Evolutionary conservation across 2,329 filamentous ascomycete genomes (phyloP), one percentile per base, ranked within the genome.

Genomic region (Dryadomyces quercivorus): DNA sequence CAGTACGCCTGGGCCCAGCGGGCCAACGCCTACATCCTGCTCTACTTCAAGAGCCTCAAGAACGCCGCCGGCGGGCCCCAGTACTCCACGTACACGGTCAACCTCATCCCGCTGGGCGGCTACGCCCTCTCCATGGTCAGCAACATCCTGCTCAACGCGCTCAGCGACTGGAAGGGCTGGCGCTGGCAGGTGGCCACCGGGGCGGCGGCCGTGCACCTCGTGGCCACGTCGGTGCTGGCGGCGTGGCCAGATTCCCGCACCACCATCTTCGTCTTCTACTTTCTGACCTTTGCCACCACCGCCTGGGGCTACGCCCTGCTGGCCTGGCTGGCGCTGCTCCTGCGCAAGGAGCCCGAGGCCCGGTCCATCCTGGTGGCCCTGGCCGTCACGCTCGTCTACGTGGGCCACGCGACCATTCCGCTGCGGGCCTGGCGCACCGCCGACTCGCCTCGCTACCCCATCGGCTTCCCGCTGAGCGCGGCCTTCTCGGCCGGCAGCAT

Each of bases 361-460:
- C 40, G 61, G 74, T 54, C 74, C 72, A 69, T 75, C 75, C 58
- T 72, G 73, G 59, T 67, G 69, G 0, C 38, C 22, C 3, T 44
- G 5, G 38, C 50, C 21, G 3, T 51, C 50, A 51, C 49, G 9
- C 49, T 51, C 20, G 49, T 51, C n/a, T 51, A 51, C 20, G 49
- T 51, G 34, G 49, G 49, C 20, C 49, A 51, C 20, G 49, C 49
- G 16, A 51, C 49, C n/a, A 51, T 51, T 10, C 69, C 69, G 0
- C 61, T 70, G 31, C 61, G 69, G 0, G 67, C 66, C 0, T 70
- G 67, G 52, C 63, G 65, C 20, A 67, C 68, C 0, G 59, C 62
- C 0, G 68, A 70, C 46, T 62, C 67, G 1, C 67, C 69, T 0
- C 56, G 58, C 3, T 70, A 70, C 42, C 66, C 67, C 0, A 62